Base-by-base conservation (phyloP, 331 rosid species). In the Rhamnella rubrinervis region DNA sequence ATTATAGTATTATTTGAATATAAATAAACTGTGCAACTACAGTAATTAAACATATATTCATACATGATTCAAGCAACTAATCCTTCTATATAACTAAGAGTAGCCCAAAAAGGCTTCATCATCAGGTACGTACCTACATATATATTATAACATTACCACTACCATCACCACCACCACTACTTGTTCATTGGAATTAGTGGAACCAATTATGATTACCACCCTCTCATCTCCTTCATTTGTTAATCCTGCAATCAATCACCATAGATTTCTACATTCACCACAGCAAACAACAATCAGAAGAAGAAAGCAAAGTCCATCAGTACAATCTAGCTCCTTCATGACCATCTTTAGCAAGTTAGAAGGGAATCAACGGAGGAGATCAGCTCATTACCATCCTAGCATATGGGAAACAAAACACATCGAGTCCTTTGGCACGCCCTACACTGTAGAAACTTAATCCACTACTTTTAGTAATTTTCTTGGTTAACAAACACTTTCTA, bases 341-440 rank as follows among this genome's bases (percentile, higher is more conserved):
- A 16, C 11, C 49, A 61, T 59, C 52, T 47, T 8, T 8, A 5
- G 18, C 15, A 38, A 31, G 19, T n/a, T 9, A 6, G 20, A 41
- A 37, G n/a, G 5, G 13, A 52, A 55, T 13, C 75, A 46, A 20
- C 44, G 79, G 10, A 69, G 79, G 10, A 69, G 81, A 28, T 73
- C 64, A 38, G 85, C 85, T 51, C n/a, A 59, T 15, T 81, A 81
- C 56, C 81, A 81, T 72, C 78, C 81, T 0, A 81, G 58, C 7
- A 44, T 76, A 37, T 81, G 85, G 81, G 78, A 61, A 55, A 19
- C 21, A 15, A 28, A 53, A 8, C 71, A 58, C 70, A 81, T 81
- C 15, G 63, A 63, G 14, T 72, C 81, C 49, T 72, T 81, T 17
- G 49, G 19, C 21, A 66, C 73, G 35, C 76, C 39, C 26, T 76